Evolutionary conservation across 495 filamentous ascomycete genomes (phyloP), one percentile per base, ranked within the genome.

Genomic region (Talaromyces nanjingensis): DNA sequence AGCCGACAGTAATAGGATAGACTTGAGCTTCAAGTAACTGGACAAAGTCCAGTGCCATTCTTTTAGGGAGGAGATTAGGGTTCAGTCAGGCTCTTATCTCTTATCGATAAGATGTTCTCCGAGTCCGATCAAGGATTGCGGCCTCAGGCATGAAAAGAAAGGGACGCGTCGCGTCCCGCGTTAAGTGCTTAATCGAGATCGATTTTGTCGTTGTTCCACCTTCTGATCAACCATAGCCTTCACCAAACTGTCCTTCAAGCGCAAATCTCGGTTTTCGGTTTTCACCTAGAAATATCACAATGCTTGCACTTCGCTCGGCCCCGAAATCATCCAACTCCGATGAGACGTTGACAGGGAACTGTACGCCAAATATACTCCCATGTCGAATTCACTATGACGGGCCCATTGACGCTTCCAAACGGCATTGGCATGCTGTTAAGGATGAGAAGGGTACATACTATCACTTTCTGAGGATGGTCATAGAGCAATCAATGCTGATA

Each of bases 341-440:
- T 22, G 47, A 66, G 3, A 45, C 59, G 4, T 63, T 69, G 3
- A 61, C 58, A 1, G 37, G 69, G 4, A 61, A 63, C 49, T 82
- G 81, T 63, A 88, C 81, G 2, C 87, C 91, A 0, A 89, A 98
- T 73, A 77, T 98, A 47, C 83, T 98, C 20, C 93, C 93, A 6
- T 96, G 92, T 69, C 82, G 83, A 60, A 86, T 98, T 68, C 83
- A 93, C 67, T 87, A 96, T 70, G 83, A 89, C 70, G 93, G 93
- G 6, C 76, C 86, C 11, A 78, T 92, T 56, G 80, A 86, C 16
- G 82, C 86, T 2, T 76, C 84, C 5, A 67, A 84, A 34, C 79
- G 86, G n/a, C 91, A 91, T 68, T 98, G 93, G 93, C 76, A 72
- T 4, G 84, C 90, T 39, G 70, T 68, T 59, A 62, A 73, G 37